Percentiles rank a stretch among this genome's conserved stretches.
Conservation (phyloP, 352 stramenopile genomes). For the Phytophthora agathidicida region DNA sequence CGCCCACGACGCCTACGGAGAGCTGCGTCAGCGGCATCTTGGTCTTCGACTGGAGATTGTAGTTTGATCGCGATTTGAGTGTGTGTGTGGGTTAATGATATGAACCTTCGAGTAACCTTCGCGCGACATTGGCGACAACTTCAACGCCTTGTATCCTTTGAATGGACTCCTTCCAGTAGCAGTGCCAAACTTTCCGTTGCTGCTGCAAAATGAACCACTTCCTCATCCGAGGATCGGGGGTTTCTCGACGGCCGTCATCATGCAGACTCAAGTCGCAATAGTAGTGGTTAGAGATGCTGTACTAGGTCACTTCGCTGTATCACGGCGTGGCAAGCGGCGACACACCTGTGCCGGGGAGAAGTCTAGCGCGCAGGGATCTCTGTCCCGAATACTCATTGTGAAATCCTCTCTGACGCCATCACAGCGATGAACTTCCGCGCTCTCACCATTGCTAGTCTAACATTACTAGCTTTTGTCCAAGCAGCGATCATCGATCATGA, state of each 20-base stretch:
- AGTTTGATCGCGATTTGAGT: background rate
- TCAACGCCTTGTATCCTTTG: too few species aligned
- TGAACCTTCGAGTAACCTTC: background rate
- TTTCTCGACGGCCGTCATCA: too few species aligned
- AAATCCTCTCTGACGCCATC: background rate
- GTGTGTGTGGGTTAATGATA: conserved; percentile 10
- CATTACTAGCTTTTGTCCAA: background rate
- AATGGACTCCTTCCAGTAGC: too few species aligned
- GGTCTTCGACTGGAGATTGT: too few species aligned
- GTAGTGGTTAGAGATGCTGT: too few species aligned
- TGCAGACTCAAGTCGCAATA: too few species aligned
- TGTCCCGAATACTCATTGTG: background rate
- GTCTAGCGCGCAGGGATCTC: background rate
- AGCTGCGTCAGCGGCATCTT: conserved; percentile 37
- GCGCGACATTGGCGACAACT: background rate
- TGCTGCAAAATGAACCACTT: too few species aligned
- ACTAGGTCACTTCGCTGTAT: too few species aligned
- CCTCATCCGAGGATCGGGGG: too few species aligned
- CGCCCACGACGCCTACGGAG: conserved; percentile 56
- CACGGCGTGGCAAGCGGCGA: too few species aligned
- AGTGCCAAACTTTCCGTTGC: too few species aligned
- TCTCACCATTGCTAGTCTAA: background rate
- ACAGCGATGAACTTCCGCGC: conserved; percentile 4
- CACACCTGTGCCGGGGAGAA: too few species aligned
- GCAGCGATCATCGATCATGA: conserved; percentile 24